phyloP scores from a whole-genome alignment of 2,329 filamentous ascomycete genomes.

The Scedosporium dehoogii region DNA sequence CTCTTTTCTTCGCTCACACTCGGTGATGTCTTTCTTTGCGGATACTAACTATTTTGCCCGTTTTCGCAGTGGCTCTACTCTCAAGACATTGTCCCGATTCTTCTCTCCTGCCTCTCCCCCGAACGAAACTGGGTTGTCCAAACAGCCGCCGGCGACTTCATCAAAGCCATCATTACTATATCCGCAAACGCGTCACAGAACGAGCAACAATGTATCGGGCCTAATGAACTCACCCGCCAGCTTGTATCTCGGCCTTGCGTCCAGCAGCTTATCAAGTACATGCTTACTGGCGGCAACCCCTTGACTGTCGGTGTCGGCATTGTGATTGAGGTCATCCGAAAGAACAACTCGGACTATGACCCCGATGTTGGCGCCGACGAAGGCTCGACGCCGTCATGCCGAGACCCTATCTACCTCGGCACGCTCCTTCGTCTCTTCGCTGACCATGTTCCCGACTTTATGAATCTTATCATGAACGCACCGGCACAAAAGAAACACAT shows the following conservation, averaged over 20 bases:
- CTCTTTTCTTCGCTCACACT: too few species aligned
- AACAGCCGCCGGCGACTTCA: conserved; percentile 91
- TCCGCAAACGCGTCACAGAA: conserved; percentile 97
- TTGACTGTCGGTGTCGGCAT: conserved; percentile 95
- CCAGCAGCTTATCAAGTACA: conserved; percentile 75
- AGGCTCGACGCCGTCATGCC: conserved; percentile 67
- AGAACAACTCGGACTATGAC: conserved; percentile 99
- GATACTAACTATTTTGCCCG: neutral
- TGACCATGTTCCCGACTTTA: conserved; percentile 85
- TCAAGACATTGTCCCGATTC: conserved; percentile 74
- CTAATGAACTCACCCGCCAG: conserved; percentile 91
- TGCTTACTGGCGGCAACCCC: conserved; percentile 89
- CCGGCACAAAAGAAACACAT: conserved; percentile 64
- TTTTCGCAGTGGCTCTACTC: conserved; percentile 74
- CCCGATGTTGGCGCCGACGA: conserved; percentile 78
- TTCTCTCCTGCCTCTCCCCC: conserved; percentile 78
- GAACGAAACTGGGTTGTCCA: conserved; percentile 84
- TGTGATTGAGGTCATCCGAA: conserved; percentile 95
- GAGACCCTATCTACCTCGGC: conserved; percentile 92
- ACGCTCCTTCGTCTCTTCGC: conserved; percentile 84
- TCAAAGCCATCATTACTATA: conserved; percentile 98
- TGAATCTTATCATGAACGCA: conserved; percentile 75
- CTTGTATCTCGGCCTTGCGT: conserved; percentile 81
- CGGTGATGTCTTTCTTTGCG: neutral
- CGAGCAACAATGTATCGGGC: conserved; percentile 96